These are phyloP conservation scores for Fraxinus nigra DNA, from an alignment of 305 asterid genomes.

Conservation along the genomic window DNA sequence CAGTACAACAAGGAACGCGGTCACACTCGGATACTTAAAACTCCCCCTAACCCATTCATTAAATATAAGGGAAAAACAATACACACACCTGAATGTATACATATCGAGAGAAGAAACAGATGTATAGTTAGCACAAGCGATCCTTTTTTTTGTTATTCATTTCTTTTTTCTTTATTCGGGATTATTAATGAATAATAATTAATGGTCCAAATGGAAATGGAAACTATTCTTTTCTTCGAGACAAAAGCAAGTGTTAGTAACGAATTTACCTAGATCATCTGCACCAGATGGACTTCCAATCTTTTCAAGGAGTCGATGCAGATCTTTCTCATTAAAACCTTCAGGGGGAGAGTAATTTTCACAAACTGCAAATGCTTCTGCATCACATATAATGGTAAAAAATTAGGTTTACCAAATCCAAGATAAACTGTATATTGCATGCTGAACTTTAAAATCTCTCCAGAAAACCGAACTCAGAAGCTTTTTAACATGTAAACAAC, in stretches of 20 bases:
- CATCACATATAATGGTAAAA: constrained; percentile 10
- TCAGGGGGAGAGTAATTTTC: constrained; percentile 92
- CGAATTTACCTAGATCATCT: constrained; percentile 69
- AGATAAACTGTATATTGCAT: background rate
- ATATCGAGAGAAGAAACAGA: background rate
- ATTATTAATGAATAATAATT: background rate
- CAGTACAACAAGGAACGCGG: background rate
- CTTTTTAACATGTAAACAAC: background rate
- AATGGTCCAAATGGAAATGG: background rate
- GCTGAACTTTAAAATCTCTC: background rate
- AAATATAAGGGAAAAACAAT: background rate
- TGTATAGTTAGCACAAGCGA: background rate
- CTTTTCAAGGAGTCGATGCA: constrained; percentile 79
- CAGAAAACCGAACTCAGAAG: background rate
- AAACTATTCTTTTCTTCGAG: background rate
- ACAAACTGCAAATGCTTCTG: constrained; percentile 97
- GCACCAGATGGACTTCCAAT: constrained; percentile 94
- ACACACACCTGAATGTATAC: background rate
- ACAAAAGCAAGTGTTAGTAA: background rate
- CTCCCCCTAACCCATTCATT: background rate
- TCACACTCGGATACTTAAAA: background rate
- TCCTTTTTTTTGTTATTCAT: background rate
- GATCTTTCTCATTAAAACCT: constrained; percentile 82
- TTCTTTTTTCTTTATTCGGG: background rate
- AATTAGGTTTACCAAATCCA: background rate